Conservation (phyloP, 1,139 yeast species). For the Candida labiduridarum region DNA sequence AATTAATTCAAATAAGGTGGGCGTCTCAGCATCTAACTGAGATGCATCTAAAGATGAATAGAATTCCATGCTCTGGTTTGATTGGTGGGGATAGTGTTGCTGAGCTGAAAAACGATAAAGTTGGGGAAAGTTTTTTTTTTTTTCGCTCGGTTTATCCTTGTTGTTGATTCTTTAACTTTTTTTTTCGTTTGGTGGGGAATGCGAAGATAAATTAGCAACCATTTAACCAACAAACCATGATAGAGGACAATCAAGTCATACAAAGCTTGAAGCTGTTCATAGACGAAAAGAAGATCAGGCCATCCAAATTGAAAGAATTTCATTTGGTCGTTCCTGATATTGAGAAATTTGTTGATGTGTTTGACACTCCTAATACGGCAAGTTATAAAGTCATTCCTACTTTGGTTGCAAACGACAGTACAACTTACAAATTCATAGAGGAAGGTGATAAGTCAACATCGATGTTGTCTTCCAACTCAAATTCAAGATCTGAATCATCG, state of each 20-base stretch:
- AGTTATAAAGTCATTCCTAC: conserved; percentile 13
- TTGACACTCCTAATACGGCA: conserved; percentile 14
- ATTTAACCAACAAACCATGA: not conserved
- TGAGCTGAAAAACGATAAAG: not conserved
- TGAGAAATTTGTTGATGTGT: conserved; percentile 15
- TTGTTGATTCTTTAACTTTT: not conserved
- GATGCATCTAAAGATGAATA: conserved; percentile 80
- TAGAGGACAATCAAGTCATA: conserved; percentile 3
- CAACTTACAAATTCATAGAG: conserved; percentile 2
- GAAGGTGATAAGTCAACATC: not conserved
- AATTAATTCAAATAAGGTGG: conserved; percentile 80
- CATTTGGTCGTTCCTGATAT: conserved; percentile 16
- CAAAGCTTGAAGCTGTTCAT: conserved; percentile 24
- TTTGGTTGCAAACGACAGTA: conserved; percentile 14
- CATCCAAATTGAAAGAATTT: conserved; percentile 22
- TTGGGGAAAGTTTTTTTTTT: conserved; percentile 3
- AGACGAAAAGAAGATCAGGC: conserved; percentile 22
- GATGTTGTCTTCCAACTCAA: conserved; percentile 9
- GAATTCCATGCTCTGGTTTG: conserved; percentile 61
- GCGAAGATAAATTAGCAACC: not conserved
- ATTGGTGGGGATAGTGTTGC: not conserved
- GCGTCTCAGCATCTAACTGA: conserved; percentile 71
- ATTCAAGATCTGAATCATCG: conserved; percentile 2
- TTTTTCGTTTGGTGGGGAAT: not conserved
- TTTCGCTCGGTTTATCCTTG: not conserved